Conservation (phyloP, 2,329 filamentous ascomycete species). For the Chaetomium olivaceum region DNA sequence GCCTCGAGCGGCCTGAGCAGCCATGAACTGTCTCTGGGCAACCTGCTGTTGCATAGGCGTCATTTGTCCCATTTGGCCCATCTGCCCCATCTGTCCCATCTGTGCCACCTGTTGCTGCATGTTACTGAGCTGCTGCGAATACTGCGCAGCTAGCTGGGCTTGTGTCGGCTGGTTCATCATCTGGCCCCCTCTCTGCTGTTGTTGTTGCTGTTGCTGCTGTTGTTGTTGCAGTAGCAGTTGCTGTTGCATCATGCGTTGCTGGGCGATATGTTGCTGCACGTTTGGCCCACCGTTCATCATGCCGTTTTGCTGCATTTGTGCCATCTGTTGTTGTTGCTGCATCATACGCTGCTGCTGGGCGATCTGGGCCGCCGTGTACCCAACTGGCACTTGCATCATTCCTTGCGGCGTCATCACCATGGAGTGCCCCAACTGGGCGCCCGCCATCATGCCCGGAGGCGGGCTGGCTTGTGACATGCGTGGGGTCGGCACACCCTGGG, state of each 20-base stretch:
- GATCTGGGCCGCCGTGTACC: conserved; percentile 46
- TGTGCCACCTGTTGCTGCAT: conserved; percentile 41
- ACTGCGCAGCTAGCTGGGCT: conserved; percentile 48
- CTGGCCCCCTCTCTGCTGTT: conserved; percentile 36
- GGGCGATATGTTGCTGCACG: conserved; percentile 38
- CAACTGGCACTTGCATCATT: conserved; percentile 43
- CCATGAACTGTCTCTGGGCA: conserved; percentile 42
- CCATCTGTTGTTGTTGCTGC: conserved; percentile 47
- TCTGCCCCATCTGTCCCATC: conserved; percentile 35
- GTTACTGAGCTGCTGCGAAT: conserved; percentile 46
- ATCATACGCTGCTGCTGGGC: conserved; percentile 49
- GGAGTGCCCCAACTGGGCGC: conserved; percentile 52
- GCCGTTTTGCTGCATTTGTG: conserved; percentile 40
- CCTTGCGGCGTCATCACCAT: conserved; percentile 56
- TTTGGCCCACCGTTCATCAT: conserved; percentile 46
- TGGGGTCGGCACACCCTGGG: conserved; percentile 55
- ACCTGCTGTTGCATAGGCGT: conserved; percentile 13
- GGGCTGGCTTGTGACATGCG: conserved; percentile 65
- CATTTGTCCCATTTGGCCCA: too few species aligned
- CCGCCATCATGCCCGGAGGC: conserved; percentile 56
- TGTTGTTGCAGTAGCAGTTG: conserved; percentile 40
- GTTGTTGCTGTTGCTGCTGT: conserved; percentile 39
- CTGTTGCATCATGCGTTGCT: conserved; percentile 40
- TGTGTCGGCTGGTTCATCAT: conserved; percentile 44
- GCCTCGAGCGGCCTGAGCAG: conserved; percentile 25